Evolutionary conservation across 108 stramenopile genomes (phyloP).

Genomic region (Epithemia pelagica): DNA sequence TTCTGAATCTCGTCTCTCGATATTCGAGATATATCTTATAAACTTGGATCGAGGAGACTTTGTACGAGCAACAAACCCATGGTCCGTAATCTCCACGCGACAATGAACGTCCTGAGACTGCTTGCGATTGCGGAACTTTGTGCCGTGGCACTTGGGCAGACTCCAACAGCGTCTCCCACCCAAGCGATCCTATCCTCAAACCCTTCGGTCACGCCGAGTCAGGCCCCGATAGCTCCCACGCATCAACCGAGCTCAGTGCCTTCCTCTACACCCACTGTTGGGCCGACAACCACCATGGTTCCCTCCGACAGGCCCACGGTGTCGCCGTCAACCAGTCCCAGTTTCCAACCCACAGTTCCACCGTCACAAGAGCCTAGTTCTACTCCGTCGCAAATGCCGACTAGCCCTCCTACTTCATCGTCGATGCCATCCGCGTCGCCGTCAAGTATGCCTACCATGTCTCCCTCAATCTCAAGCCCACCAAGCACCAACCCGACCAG

Average conservation of each 20-base stretch:
- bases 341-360: not conserved
- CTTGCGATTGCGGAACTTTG: not conserved
- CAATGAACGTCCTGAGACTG: not conserved
- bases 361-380: not conserved
- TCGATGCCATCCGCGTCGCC: too few relatives aligned
- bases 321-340: not conserved
- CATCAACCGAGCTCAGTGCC: not conserved
- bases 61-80: too few relatives aligned
- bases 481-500: not conserved
- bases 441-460: too few relatives aligned
- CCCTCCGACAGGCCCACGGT: not conserved
- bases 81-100: too few relatives aligned
- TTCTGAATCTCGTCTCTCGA: too few relatives aligned
- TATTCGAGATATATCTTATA: too few relatives aligned
- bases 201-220: not conserved
- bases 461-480: too few relatives aligned
- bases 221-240: not conserved
- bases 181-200: not conserved
- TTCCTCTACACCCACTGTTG: not conserved
- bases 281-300: not conserved
- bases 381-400: not conserved
- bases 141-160: not conserved
- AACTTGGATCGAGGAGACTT: too few relatives aligned
- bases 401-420: not conserved
- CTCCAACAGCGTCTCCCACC: not conserved